Evolutionary conservation across 2,329 filamentous ascomycete genomes (phyloP).

Genomic region (Penicillium sp.): DNA sequence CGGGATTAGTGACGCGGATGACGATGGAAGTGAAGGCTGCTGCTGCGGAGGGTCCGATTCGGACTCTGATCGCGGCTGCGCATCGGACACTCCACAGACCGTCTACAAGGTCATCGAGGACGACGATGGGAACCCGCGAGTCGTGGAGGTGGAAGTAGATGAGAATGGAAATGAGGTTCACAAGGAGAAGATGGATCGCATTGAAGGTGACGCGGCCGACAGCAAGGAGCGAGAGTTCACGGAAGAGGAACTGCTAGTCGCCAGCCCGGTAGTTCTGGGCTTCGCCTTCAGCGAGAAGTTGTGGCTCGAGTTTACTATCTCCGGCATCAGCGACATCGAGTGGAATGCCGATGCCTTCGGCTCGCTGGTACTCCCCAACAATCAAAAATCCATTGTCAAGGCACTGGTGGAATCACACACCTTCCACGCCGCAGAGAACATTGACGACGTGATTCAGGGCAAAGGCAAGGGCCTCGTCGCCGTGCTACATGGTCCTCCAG

Average conservation of each 20-base stretch:
- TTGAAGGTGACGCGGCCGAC: constrained; percentile 39
- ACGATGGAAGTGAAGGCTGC: constrained; percentile 41
- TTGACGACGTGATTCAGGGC: constrained; percentile 76
- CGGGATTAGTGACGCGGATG: constrained; percentile 17
- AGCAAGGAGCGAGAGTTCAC: constrained; percentile 56
- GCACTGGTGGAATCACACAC: constrained; percentile 81
- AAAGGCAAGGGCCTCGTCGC: constrained; percentile 82
- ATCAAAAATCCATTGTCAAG: constrained; percentile 66
- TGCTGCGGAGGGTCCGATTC: constrained; percentile 38
- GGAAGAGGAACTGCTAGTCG: constrained; percentile 78
- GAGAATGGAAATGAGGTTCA: constrained; percentile 54
- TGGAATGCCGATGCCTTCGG: constrained; percentile 83
- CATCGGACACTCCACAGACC: constrained; percentile 33
- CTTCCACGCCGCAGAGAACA: constrained; percentile 72
- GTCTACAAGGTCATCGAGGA: constrained; percentile 54
- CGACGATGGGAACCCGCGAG: constrained; percentile 49
- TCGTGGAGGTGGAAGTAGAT: constrained; percentile 54
- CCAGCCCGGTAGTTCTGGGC: constrained; percentile 77
- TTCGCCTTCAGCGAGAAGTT: constrained; percentile 85
- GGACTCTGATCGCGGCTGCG: constrained; percentile 36
- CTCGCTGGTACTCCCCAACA: constrained; percentile 66
- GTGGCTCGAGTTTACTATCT: constrained; percentile 84
- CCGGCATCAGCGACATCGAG: constrained; percentile 70
- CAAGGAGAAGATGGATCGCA: constrained; percentile 55
- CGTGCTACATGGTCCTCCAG: constrained; percentile 78